phyloP scores from a whole-genome alignment of 257 asterid genomes.

The Nicotiana otophora region DNA sequence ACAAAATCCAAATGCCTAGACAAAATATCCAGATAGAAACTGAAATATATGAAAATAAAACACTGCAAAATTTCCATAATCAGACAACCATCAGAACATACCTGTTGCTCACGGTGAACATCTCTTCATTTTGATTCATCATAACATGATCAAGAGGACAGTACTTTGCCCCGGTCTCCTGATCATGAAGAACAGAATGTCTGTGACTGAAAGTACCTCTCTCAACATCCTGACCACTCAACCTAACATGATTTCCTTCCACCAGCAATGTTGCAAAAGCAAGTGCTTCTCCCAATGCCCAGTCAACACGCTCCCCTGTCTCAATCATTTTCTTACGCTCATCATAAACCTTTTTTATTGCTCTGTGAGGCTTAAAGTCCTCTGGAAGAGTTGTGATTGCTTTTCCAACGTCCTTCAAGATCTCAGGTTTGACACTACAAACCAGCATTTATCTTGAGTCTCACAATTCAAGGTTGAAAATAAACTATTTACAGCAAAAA shows the following conservation, averaged over 20 bases:
- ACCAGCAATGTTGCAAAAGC: constrained; percentile 94
- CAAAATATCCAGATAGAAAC: constrained; percentile 1
- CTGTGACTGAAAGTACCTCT: constrained; percentile 99
- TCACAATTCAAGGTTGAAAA: background rate
- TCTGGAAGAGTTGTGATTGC: constrained; percentile 78
- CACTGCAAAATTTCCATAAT: background rate
- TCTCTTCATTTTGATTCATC: constrained; percentile 86
- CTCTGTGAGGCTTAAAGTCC: constrained; percentile 75
- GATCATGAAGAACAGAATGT: constrained; percentile 88
- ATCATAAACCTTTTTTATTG: constrained; percentile 71
- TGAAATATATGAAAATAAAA: background rate
- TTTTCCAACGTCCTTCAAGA: constrained; percentile 86
- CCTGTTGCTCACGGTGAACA: constrained; percentile 99
- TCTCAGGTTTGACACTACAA: constrained; percentile 85
- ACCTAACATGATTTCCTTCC: constrained; percentile 97
- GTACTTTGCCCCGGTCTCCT: constrained; percentile 75
- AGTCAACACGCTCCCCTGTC: constrained; percentile 92
- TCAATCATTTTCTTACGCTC: constrained; percentile 95
- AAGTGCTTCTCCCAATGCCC: constrained; percentile 97
- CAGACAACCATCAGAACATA: constrained; percentile 14
- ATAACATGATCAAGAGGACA: constrained; percentile 93
- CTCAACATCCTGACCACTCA: constrained; percentile 99
- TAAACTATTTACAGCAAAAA: background rate
- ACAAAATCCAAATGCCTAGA: background rate
- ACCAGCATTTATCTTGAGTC: constrained; percentile 10